Evolutionary conservation across 257 asterid genomes (phyloP).

Genomic region (Fraxinus pennsylvanica): DNA sequence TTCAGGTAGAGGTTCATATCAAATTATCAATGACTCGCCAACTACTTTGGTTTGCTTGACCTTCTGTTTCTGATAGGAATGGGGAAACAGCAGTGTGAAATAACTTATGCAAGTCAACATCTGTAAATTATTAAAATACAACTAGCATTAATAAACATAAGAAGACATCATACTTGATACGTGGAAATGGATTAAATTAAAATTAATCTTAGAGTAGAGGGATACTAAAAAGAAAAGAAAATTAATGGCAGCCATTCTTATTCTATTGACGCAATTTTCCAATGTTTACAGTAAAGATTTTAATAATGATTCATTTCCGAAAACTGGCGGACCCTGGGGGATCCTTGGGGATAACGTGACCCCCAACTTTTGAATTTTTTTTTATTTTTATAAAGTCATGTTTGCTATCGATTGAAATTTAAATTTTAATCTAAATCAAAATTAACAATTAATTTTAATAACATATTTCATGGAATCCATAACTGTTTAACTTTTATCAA

Average conservation of each 20-base stretch:
- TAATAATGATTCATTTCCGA: no score
- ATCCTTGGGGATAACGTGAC: no score
- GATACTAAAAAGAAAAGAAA: background rate
- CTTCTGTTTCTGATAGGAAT: slow-evolving; percentile 7
- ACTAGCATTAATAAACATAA: background rate
- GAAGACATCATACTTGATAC: background rate
- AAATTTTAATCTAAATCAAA: no score
- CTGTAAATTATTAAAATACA: background rate
- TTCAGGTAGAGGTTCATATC: background rate
- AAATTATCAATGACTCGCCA: background rate
- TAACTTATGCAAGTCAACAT: background rate
- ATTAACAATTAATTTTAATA: no score
- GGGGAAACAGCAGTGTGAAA: background rate
- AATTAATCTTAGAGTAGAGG: background rate
- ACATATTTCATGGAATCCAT: no score
- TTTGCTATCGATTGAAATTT: no score
- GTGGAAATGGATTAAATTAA: background rate
- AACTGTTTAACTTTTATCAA: no score
- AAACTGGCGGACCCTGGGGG: no score
- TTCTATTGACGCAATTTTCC: background rate
- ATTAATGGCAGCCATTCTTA: background rate
- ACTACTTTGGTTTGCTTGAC: background rate
- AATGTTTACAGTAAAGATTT: no score
- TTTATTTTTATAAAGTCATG: no score
- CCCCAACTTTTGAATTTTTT: no score